These are phyloP conservation scores for Colletotrichum nymphaeae DNA, from an alignment of 2,329 filamentous ascomycete species.

Conservation along the genomic window DNA sequence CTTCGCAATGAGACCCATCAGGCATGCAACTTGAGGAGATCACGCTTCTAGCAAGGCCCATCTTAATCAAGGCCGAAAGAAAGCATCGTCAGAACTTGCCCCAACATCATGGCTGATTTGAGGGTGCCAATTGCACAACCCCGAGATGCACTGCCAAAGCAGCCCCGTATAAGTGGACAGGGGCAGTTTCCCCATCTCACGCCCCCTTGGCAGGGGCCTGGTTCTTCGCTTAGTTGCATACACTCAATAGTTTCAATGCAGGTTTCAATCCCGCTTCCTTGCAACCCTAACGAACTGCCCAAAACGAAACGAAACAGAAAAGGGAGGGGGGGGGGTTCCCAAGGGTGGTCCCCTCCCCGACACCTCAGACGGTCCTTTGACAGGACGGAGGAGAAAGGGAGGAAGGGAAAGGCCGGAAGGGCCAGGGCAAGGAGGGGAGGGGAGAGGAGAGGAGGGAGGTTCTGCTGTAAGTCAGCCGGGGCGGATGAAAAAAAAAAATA, in stretches of 20 bases:
- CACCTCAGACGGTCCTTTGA: neutral
- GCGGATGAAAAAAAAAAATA: neutral
- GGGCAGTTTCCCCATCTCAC: neutral
- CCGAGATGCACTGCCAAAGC: neutral
- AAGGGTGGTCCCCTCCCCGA: neutral
- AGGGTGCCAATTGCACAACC: neutral
- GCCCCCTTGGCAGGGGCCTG: neutral
- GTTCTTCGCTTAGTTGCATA: slow-evolving; percentile 18
- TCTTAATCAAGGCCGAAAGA: neutral
- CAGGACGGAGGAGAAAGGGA: neutral
- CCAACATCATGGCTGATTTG: neutral
- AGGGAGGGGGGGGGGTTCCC: neutral
- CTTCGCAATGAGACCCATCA: neutral
- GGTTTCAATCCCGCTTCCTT: slow-evolving; percentile 13
- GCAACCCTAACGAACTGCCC: slow-evolving; percentile 33
- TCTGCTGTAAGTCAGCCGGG: neutral
- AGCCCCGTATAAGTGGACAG: neutral
- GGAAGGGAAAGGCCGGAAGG: neutral
- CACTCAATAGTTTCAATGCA: slow-evolving; percentile 16
- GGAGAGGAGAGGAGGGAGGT: neutral
- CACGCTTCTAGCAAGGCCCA: neutral
- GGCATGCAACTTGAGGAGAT: too few relatives aligned
- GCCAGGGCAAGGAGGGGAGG: neutral
- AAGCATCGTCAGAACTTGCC: neutral
- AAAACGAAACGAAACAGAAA: slow-evolving; percentile 34